A percentile compares a stretch with the other conserved stretches of the same genome.
phyloP scores from a whole-genome alignment of 2,329 filamentous ascomycete genomes.

The Cyclaneusma minus region DNA sequence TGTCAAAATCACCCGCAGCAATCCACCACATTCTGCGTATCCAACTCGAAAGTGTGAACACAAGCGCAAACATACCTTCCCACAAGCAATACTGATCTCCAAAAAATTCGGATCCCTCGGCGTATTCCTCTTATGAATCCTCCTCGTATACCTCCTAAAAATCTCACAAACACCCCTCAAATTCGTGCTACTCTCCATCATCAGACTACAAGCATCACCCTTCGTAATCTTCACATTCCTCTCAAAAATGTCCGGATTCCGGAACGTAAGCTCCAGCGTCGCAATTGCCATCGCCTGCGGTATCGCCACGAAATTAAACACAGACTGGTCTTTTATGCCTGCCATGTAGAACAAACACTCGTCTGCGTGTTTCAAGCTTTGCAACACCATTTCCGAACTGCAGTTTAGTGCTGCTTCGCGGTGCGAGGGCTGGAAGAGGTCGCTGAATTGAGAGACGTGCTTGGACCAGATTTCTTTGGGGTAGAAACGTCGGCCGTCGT shows the following conservation, averaged over 20 bases:
- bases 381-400: slow-evolving; percentile 86
- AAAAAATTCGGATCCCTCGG: slow-evolving; percentile 86
- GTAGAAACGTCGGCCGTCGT: slow-evolving; percentile 84
- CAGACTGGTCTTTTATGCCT: slow-evolving; percentile 84
- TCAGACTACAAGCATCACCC: slow-evolving; percentile 79
- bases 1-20: no score
- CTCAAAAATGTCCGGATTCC: slow-evolving; percentile 74
- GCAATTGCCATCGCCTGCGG: slow-evolving; percentile 96
- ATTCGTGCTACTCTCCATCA: slow-evolving; percentile 89
- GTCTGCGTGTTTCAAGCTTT: slow-evolving; percentile 72
- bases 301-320: slow-evolving; percentile 98
- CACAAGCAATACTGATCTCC: slow-evolving; percentile 80
- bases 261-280: slow-evolving; percentile 81
- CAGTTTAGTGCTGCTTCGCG: slow-evolving; percentile 66
- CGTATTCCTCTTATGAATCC: slow-evolving; percentile 87
- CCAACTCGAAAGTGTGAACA: not conserved
- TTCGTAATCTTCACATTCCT: slow-evolving; percentile 93
- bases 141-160: slow-evolving; percentile 62
- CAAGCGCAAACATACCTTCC: slow-evolving; percentile 46
- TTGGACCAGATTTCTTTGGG: slow-evolving; percentile 95
- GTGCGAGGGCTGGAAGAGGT: slow-evolving; percentile 74
- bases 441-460: slow-evolving; percentile 77
- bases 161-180: slow-evolving; percentile 64
- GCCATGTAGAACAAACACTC: slow-evolving; percentile 98
- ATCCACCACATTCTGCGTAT: no score